Conservation (phyloP, 2,329 filamentous ascomycete species). For the Fusarium sp. region DNA sequence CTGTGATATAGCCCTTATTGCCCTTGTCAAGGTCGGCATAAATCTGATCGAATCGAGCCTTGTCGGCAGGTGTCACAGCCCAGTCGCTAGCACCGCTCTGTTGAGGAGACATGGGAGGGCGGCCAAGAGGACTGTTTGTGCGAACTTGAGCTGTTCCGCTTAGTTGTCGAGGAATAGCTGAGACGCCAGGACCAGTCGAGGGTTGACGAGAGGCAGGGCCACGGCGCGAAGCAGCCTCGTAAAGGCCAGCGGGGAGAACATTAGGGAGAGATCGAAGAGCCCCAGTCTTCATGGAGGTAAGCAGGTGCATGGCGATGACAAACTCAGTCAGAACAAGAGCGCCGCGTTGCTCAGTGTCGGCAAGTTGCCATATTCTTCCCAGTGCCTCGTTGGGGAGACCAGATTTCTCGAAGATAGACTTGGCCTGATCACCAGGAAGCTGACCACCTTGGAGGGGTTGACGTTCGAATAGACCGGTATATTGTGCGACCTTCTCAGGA, state of each 20-base stretch:
- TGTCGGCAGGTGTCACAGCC: slow-evolving; percentile 85
- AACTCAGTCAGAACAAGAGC: slow-evolving; percentile 90
- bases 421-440: slow-evolving; percentile 86
- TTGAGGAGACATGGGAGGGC: slow-evolving; percentile 60
- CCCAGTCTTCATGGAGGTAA: slow-evolving; percentile 90
- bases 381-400: slow-evolving; percentile 89
- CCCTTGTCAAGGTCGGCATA: slow-evolving; percentile 86
- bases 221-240: slow-evolving; percentile 87
- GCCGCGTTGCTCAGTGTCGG: slow-evolving; percentile 93
- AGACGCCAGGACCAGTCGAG: slow-evolving; percentile 63
- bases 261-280: slow-evolving; percentile 82
- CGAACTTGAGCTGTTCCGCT: slow-evolving; percentile 76
- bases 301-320: slow-evolving; percentile 96
- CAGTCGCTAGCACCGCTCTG: slow-evolving; percentile 68
- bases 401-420: slow-evolving; percentile 94
- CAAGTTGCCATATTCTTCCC: slow-evolving; percentile 95
- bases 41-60: slow-evolving; percentile 86
- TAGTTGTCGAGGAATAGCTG: slow-evolving; percentile 84
- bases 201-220: slow-evolving; percentile 61
- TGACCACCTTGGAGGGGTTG: slow-evolving; percentile 77
- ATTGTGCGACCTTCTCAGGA: slow-evolving; percentile 89
- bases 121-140: slow-evolving; percentile 68
- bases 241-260: slow-evolving; percentile 84
- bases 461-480: slow-evolving; percentile 89
- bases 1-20: slow-evolving; percentile 85